Conservation (phyloP, 345 rosid species). For the Salix exigua region DNA sequence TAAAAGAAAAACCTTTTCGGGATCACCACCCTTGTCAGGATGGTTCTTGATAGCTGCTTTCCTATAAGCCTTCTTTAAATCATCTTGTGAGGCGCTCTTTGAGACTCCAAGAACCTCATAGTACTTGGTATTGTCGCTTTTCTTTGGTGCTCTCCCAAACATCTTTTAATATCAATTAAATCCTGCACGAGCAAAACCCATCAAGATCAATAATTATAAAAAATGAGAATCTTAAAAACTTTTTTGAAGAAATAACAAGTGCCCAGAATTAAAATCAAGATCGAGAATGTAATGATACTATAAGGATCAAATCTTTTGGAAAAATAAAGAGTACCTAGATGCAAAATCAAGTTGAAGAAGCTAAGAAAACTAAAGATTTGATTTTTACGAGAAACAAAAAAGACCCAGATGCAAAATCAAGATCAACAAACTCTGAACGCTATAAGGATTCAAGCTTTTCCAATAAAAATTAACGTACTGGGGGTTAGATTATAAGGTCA, state of each 20-base stretch:
- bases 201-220: background rate
- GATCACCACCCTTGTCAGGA: constrained; percentile 74
- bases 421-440: background rate
- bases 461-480: background rate
- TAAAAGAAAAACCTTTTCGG: constrained; percentile 44
- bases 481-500: background rate
- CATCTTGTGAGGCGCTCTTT: constrained; percentile 48
- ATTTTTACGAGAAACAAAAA: background rate
- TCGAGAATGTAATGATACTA: background rate
- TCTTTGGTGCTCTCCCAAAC: constrained; percentile 68
- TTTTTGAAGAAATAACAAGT: background rate
- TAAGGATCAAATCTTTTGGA: background rate
- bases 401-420: background rate
- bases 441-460: background rate
- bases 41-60: constrained; percentile 71
- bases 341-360: background rate
- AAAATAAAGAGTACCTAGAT: background rate
- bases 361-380: background rate
- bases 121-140: constrained; percentile 62
- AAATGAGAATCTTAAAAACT: background rate
- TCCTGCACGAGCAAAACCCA: background rate
- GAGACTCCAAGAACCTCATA: constrained; percentile 66
- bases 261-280: background rate
- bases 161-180: constrained; percentile 16
- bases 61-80: constrained; percentile 62